phyloP scores from a whole-genome alignment of 331 rosid genomes.

The Erythrophleum ivorense region DNA sequence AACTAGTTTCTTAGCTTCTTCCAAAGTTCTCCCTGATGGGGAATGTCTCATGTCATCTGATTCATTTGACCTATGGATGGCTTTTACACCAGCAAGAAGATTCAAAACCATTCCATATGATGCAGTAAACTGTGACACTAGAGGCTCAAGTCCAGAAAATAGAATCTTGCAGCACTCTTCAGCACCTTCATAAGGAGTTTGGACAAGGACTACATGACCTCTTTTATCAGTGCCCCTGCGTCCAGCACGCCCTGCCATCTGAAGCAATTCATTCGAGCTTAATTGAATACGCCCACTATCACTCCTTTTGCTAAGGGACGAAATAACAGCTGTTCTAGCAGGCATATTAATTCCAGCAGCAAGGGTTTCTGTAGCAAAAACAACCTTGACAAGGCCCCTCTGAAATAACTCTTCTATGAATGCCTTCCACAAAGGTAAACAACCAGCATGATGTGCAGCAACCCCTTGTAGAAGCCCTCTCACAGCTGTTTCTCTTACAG shows the following conservation, averaged over 20 bases:
- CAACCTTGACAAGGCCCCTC: slow-evolving; percentile 94
- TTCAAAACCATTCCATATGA: slow-evolving; percentile 98
- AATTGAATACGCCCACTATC: slow-evolving; percentile 71
- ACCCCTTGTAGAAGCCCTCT: slow-evolving; percentile 87
- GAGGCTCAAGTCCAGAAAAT: slow-evolving; percentile 90
- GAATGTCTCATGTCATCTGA: slow-evolving; percentile 53
- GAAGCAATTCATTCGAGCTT: slow-evolving; percentile 89
- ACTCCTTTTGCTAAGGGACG: slow-evolving; percentile 88
- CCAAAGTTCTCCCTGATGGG: slow-evolving; percentile 72
- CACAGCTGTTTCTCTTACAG: slow-evolving; percentile 85
- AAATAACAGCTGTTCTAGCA: slow-evolving; percentile 90
- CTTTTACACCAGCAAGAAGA: slow-evolving; percentile 89
- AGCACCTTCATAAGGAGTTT: slow-evolving; percentile 89
- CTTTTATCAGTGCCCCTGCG: slow-evolving; percentile 90
- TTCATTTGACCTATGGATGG: slow-evolving; percentile 67
- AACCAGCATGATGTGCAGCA: slow-evolving; percentile 99
- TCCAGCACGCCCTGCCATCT: slow-evolving; percentile 99
- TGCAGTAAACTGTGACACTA: slow-evolving; percentile 95
- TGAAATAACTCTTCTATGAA: slow-evolving; percentile 94
- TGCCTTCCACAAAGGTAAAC: slow-evolving; percentile 95
- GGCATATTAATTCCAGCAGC: slow-evolving; percentile 99
- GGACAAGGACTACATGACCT: slow-evolving; percentile 91
- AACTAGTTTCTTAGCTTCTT: slow-evolving; percentile 94
- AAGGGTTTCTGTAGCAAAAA: slow-evolving; percentile 95
- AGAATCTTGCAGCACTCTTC: slow-evolving; percentile 94